A percentile compares a stretch with the other conserved stretches of the same genome.
Evolutionary conservation across 2,329 filamentous ascomycete species (phyloP).

Genomic region (Scytalidium sp.): DNA sequence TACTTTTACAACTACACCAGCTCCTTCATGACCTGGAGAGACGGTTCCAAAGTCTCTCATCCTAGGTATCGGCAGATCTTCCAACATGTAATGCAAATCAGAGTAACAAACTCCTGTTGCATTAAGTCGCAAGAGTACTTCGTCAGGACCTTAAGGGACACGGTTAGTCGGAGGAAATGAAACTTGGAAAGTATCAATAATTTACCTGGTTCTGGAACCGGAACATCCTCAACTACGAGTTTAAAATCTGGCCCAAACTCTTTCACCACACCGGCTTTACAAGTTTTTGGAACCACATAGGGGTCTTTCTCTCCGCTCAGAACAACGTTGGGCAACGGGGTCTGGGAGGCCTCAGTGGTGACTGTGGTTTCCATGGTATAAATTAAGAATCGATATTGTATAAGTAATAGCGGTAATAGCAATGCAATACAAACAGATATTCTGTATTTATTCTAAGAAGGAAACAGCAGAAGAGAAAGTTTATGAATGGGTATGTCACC

Average conservation of each 20-base stretch:
- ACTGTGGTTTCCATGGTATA: too few relatives aligned
- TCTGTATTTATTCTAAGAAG: too few relatives aligned
- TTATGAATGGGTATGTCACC: too few relatives aligned
- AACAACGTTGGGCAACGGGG: too few relatives aligned
- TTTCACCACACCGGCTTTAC: conserved; percentile 47
- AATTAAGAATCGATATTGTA: too few relatives aligned
- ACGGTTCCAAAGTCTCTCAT: background rate
- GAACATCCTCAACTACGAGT: background rate
- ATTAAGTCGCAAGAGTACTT: conserved; percentile 55
- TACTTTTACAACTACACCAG: conserved; percentile 49
- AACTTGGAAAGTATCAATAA: background rate
- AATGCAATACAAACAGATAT: too few relatives aligned
- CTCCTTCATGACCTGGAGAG: conserved; percentile 44
- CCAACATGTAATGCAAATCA: conserved; percentile 56
- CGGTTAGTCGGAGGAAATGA: background rate
- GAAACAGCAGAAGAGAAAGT: too few relatives aligned
- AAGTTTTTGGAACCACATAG: conserved; percentile 46
- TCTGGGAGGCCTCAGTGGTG: too few relatives aligned
- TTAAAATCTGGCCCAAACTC: conserved; percentile 30
- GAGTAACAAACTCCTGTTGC: conserved; percentile 55
- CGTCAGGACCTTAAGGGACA: conserved; percentile 30
- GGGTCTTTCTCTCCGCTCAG: too few relatives aligned
- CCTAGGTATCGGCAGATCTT: conserved; percentile 39
- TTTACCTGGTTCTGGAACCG: conserved; percentile 2
- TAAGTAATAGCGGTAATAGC: too few relatives aligned